phyloP scores from a whole-genome alignment of 768 basidiomycete genomes.

The Tulasnella sp. region DNA sequence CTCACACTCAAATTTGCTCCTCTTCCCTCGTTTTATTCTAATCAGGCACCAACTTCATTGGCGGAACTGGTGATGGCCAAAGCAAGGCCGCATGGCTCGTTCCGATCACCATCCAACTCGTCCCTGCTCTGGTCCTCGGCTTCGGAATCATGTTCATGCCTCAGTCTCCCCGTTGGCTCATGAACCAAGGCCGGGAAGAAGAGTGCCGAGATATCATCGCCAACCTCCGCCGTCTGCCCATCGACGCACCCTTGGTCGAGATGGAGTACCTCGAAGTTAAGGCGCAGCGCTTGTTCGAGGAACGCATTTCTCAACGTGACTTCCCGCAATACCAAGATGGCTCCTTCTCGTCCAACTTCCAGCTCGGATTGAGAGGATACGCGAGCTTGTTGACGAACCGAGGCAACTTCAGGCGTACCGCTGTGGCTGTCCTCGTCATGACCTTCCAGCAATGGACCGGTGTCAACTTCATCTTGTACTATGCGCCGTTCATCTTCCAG shows the following conservation, averaged over 20 bases:
- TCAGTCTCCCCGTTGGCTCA: slow-evolving; percentile 72
- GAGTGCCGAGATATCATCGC: slow-evolving; percentile 61
- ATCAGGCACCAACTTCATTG: slow-evolving; percentile 29
- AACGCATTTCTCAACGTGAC: slow-evolving; percentile 42
- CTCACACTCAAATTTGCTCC: neutral
- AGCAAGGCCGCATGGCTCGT: slow-evolving; percentile 65
- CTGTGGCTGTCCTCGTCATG: slow-evolving; percentile 56
- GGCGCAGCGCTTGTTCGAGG: slow-evolving; percentile 62
- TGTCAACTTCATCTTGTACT: slow-evolving; percentile 37
- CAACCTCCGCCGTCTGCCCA: slow-evolving; percentile 41
- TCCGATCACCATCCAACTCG: slow-evolving; percentile 61
- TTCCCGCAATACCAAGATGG: slow-evolving; percentile 60
- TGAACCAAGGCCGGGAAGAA: slow-evolving; percentile 64
- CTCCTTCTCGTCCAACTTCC: slow-evolving; percentile 42
- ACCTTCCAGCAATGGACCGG: slow-evolving; percentile 82
- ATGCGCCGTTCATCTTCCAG: slow-evolving; percentile 40
- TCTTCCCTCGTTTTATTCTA: neutral
- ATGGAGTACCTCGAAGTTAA: slow-evolving; percentile 62
- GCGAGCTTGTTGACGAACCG: slow-evolving; percentile 44
- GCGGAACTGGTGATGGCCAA: slow-evolving; percentile 39
- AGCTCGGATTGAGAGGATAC: slow-evolving; percentile 50
- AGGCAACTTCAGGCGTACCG: slow-evolving; percentile 45
- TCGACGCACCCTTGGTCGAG: slow-evolving; percentile 54
- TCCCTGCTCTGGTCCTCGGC: slow-evolving; percentile 60
- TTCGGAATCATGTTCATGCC: slow-evolving; percentile 67